phyloP scores from a whole-genome alignment of 2,329 filamentous ascomycete species.

The Alternaria gaisen region DNA sequence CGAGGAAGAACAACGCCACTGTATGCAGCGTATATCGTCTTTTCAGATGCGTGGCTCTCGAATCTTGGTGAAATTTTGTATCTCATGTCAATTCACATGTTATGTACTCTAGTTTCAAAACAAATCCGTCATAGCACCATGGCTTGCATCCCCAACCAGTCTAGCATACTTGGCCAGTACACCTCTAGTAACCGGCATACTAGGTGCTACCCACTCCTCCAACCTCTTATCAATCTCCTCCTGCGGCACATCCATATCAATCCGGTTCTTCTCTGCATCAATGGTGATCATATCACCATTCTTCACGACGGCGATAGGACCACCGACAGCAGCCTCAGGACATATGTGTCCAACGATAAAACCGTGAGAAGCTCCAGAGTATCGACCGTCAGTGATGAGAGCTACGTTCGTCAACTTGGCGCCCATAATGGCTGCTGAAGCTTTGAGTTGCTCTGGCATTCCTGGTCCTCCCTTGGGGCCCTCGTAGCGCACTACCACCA shows the following conservation, averaged over 20 bases:
- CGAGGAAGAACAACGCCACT: neutral
- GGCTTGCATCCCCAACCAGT: conserved; percentile 88
- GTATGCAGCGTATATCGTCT: neutral
- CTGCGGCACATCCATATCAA: conserved; percentile 76
- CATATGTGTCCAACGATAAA: conserved; percentile 95
- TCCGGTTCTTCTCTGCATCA: conserved; percentile 77
- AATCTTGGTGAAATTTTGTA: no score
- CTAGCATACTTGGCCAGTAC: conserved; percentile 89
- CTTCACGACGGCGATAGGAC: conserved; percentile 82
- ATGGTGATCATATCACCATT: conserved; percentile 88
- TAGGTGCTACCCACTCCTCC: conserved; percentile 74
- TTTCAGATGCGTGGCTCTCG: neutral
- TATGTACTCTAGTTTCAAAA: conserved; percentile 54
- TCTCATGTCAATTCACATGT: neutral
- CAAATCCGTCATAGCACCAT: conserved; percentile 87
- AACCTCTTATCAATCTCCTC: conserved; percentile 73
- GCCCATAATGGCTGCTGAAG: conserved; percentile 90
- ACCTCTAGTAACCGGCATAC: conserved; percentile 78
- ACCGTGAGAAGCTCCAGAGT: conserved; percentile 86
- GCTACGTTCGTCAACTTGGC: conserved; percentile 87
- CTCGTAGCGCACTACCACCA: conserved; percentile 91
- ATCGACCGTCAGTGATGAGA: conserved; percentile 90
- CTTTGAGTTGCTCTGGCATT: conserved; percentile 94
- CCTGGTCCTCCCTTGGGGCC: conserved; percentile 92
- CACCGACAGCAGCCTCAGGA: conserved; percentile 88